phyloP scores from a whole-genome alignment of 208 protist genomes.

The Angomonas deanei region DNA sequence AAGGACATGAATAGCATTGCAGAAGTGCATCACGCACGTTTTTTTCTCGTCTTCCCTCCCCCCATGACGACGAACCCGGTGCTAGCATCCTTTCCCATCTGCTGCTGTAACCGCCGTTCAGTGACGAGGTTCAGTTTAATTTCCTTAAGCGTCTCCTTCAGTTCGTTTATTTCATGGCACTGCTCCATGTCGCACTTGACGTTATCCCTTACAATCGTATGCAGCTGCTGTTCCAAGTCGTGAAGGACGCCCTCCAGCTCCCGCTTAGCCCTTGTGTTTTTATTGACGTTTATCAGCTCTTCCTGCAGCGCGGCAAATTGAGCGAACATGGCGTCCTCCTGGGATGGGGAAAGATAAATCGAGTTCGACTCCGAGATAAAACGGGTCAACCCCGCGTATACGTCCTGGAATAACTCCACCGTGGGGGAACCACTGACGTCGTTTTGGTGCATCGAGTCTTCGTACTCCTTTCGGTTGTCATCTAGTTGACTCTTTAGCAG shows the following conservation, averaged over 20 bases:
- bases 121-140: slow-evolving; percentile 51
- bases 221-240: slow-evolving; percentile 19
- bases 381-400: neutral
- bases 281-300: neutral
- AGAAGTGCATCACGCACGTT: slow-evolving; percentile 4
- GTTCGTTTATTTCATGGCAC: slow-evolving; percentile 33
- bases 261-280: slow-evolving; percentile 16
- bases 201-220: slow-evolving; percentile 31
- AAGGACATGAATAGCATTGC: slow-evolving; percentile 2
- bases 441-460: slow-evolving; percentile 20
- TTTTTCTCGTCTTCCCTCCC: neutral
- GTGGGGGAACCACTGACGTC: neutral
- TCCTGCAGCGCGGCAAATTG: neutral
- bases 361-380: neutral
- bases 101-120: slow-evolving; percentile 21
- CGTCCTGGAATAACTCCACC: neutral
- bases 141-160: slow-evolving; percentile 56
- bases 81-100: slow-evolving; percentile 24
- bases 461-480: slow-evolving; percentile 44
- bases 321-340: neutral
- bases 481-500: slow-evolving; percentile 79
- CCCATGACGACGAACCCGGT: slow-evolving; percentile 30
- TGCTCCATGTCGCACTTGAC: slow-evolving; percentile 26
- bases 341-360: neutral
- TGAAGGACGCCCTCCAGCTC: slow-evolving; percentile 21